Evolutionary conservation across 2,329 filamentous ascomycete genomes (phyloP).

Genomic region (Calonectria fujianensis): DNA sequence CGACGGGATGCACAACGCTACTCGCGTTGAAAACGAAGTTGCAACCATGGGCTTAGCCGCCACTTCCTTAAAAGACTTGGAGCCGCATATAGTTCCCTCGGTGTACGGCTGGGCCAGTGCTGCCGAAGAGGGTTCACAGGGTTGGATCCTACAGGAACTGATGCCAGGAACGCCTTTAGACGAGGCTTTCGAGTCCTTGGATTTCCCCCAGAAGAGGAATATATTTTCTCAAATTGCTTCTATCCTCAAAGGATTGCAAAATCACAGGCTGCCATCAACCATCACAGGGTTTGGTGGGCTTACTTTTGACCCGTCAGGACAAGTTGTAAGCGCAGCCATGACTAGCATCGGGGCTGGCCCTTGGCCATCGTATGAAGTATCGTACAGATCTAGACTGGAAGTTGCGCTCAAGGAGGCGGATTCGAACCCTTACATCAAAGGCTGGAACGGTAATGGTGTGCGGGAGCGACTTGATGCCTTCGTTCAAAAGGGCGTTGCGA

Average conservation of each 20-base stretch:
- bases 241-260: neutral
- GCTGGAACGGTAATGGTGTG: neutral
- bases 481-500: neutral
- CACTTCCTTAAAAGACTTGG: neutral
- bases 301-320: neutral
- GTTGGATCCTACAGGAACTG: neutral
- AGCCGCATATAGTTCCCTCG: neutral
- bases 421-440: neutral
- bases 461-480: neutral
- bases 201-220: neutral
- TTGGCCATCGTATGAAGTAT: neutral
- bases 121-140: neutral
- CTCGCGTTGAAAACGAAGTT: neutral
- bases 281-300: neutral
- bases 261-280: neutral
- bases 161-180: neutral
- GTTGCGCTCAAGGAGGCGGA: neutral
- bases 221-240: neutral
- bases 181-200: neutral
- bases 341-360: neutral
- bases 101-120: neutral
- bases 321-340: neutral
- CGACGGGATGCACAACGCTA: neutral
- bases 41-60: neutral
- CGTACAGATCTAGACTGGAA: neutral